Evolutionary conservation across 2,329 filamentous ascomycete species (phyloP), one percentile per base, ranked within the genome.

Genomic region (Nemania serpens): DNA sequence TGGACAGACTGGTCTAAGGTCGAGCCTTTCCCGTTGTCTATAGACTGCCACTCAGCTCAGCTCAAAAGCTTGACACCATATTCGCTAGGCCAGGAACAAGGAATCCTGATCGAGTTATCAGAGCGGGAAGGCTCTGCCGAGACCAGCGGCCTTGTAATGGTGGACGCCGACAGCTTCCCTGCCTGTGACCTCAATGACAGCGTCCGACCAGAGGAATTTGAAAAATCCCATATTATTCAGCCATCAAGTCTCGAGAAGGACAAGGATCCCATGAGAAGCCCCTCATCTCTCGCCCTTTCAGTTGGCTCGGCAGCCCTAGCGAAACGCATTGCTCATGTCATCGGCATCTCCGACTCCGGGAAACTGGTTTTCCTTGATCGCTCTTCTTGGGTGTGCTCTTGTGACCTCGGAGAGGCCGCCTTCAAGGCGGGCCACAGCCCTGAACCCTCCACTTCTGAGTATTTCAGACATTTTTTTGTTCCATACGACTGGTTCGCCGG

Each of bases 1-100:
- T 33, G 25, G 20, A 15, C 50, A n/a, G 10, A 53, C 10, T 11
- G 13, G 42, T 54, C 51, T 20, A 54, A 39, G 36, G 36, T 39
- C 36, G 18, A 22, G 15, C 17, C 43, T 18, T 46, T 46, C 17
- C 22, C 43, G 17, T 29, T 46, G 17, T 46, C 43, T n/a, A 5
- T 46, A 12, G 43, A 46, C 17, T 18, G 10, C 18, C 15, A 46
- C 43, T 18, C 43, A 22, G 18, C 17, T 18, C 43, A 49, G 53
- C 36, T 42, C 36, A 56, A 49, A 49, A 56, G 13, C n/a, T n/a
- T 18, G 20, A 46, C 18, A n/a, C 20, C 17, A 25, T 46, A 46
- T 29, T 46, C 43, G 17, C 18, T 46, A 18, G 43, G 43, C 12
- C 43, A 46, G 10, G 43, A 46, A 10, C 53, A 49, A 49, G 15